Conservation (phyloP, 2,329 filamentous ascomycete genomes). For the Fusarium agapanthi region DNA sequence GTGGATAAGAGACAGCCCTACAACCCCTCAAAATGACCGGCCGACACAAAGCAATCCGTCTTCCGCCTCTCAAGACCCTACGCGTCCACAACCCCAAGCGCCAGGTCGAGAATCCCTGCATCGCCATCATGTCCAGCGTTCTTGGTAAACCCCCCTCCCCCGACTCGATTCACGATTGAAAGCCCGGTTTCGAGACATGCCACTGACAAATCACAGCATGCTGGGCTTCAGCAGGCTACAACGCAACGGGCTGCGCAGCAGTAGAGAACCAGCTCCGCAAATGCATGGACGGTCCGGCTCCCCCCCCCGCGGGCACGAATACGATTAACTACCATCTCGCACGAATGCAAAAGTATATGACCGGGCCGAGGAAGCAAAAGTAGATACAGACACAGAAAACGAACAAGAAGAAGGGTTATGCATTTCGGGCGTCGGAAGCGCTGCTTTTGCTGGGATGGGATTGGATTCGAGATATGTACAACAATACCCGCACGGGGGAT, state of each 20-base stretch:
- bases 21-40: constrained; percentile 51
- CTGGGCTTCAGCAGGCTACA: constrained; percentile 83
- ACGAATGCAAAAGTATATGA: constrained; percentile 78
- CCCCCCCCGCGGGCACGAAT: constrained; percentile 61
- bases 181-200: not conserved
- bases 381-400: constrained; percentile 14
- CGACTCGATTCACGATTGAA: not conserved
- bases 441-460: constrained; percentile 31
- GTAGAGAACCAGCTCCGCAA: constrained; percentile 68
- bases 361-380: constrained; percentile 50
- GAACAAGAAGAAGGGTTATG: not conserved
- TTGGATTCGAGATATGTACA: constrained; percentile 26
- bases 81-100: constrained; percentile 64
- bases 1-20: too few species aligned
- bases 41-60: constrained; percentile 61
- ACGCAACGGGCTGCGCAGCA: constrained; percentile 64
- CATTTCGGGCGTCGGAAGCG: constrained; percentile 37
- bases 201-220: constrained; percentile 65
- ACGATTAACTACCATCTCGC: constrained; percentile 94
- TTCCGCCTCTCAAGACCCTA: constrained; percentile 64
- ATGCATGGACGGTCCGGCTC: constrained; percentile 83
- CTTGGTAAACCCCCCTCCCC: constrained; percentile 53
- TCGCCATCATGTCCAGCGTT: constrained; percentile 65
- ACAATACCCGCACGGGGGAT: constrained; percentile 20
- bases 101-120: constrained; percentile 60